These are phyloP conservation scores for Fusarium drepaniforme DNA, from an alignment of 2,329 filamentous ascomycete species.

Conservation along the genomic window DNA sequence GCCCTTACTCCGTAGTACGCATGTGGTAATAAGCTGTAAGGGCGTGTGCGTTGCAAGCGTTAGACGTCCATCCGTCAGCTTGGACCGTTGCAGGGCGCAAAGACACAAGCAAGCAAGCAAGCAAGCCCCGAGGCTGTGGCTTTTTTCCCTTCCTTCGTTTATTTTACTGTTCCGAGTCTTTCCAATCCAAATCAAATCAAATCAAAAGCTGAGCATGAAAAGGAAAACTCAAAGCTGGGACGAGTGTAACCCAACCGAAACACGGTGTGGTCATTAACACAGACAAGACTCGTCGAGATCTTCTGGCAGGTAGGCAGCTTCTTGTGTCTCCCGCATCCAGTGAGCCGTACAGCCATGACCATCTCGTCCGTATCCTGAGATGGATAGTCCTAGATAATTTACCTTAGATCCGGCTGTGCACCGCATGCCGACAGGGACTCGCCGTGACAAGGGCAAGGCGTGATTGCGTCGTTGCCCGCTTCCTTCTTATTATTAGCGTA, in stretches of 20 bases:
- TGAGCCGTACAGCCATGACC: background rate
- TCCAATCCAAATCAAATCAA: conserved; percentile 19
- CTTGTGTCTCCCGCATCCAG: conserved; percentile 5
- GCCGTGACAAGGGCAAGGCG: conserved; percentile 34
- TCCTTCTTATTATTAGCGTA: conserved; percentile 43
- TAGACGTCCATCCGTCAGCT: conserved; percentile 24
- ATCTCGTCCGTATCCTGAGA: conserved; percentile 29
- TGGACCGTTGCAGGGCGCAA: conserved; percentile 3
- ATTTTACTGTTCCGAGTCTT: background rate
- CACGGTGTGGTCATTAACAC: background rate
- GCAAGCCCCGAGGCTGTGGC: conserved; percentile 7
- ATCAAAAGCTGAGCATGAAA: conserved; percentile 8
- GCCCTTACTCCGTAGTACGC: conserved; percentile 1
- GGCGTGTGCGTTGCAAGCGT: conserved; percentile 32
- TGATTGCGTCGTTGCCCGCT: conserved; percentile 25
- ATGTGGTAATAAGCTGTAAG: conserved; percentile 24
- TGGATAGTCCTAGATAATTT: conserved; percentile 41
- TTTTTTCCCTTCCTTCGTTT: background rate
- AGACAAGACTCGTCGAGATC: conserved; percentile 13
- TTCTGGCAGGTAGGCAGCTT: conserved; percentile 9
- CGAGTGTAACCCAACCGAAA: conserved; percentile 9
- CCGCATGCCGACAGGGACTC: conserved; percentile 40
- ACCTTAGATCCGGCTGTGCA: conserved; percentile 37
- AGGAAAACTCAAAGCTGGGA: conserved; percentile 9
- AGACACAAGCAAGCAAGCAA: conserved; percentile 1